Base-by-base conservation (phyloP, 2,329 filamentous ascomycete species). In the Aspergillus persii region DNA sequence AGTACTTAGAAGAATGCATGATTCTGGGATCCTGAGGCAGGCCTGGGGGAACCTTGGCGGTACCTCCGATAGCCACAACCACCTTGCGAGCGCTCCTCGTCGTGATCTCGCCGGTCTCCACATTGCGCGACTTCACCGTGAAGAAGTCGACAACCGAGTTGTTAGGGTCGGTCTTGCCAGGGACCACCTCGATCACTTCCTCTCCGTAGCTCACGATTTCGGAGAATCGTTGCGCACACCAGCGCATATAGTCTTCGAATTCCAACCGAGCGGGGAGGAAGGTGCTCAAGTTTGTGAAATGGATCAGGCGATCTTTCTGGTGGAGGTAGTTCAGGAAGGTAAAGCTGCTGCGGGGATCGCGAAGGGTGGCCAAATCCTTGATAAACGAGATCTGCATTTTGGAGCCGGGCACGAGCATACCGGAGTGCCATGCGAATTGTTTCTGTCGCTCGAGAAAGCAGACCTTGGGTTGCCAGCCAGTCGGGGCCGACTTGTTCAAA, bases 371-470 rank as follows among this genome's bases (percentile, higher is more conserved):
- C 75, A 98, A 85, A 73, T 98, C 94, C 79, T 98, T 98, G 79
- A 98, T 84, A 80, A 96, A 98, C 8, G 91, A 96, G 68, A 98
- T 98, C 74, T 98, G 94, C 94, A 98, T 98, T 78, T 90, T 92
- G 54, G 93, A 91, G 4, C 92, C 93, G 0, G 92, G 91, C 3
- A 98, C 84, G 60, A 97, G 86, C 94, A 98, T 98, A 60, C 94
- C 94, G 0, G 92, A 88, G 76, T 98, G 94, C 94, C 94, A 98
- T 59, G 90, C 86, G 71, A 98, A 98, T 51, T 83, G 79, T 33
- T 81, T 71, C 77, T 98, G 94, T 75, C 90, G 89, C 80, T 98
- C 94, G 27, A 98, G 78, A 76, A 97, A 98, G 49, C 91, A 84
- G 3, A 96, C 87, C 72, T 90, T 92, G 51, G 91, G 90, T 49